Evolutionary conservation across 176 grass and related monocot species (phyloP), one percentile per base, ranked within the genome.

Genomic region (Metroxylon sagu): DNA sequence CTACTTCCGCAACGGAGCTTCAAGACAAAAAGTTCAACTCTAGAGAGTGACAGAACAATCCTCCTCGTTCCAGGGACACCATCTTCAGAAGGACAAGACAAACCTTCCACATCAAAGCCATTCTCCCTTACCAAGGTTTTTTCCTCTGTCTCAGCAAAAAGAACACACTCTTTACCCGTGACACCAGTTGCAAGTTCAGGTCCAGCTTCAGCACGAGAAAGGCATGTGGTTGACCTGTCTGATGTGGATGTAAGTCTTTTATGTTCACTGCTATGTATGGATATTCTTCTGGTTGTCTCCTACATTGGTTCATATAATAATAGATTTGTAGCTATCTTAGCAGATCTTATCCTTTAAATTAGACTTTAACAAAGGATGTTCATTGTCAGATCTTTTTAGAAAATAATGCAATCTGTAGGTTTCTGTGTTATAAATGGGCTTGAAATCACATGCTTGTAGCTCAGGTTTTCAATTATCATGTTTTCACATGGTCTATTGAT

Each of bases 61-160:
- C 87, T 92, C 68, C 64, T 98, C 19, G 55, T 69, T 74, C 76
- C 87, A 54, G 84, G 82, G 68, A 70, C 74, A 68, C 17, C 67
- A 49, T 74, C 64, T 28, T 92, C 84, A 0, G 81, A 83, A 78
- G 88, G 84, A 61, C 79, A 49, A 14, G 84, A 92, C 58, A 88
- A 92, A 57, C 30, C 78, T 31, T 77, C 52, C 50, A 61, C 76
- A 57, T 69, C 67, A 18, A 87, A 70, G 66, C 76, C 82, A 1
- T 79, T 92, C 70, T 98, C 84, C 59, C 84, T 98, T 17, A 81
- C 81, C 77, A 98, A 79, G 67, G 81, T 92, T 15, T 85, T 97
- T 57, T 82, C 60, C 53, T 84, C 81, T 3, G 65, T 85, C 29
- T 85, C 87, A 2, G 56, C 76, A 59, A 98, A 98, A 67, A 76